Percentiles rank a stretch among this genome's conserved stretches.
phyloP scores from a whole-genome alignment of 1,284 basidiomycete genomes.

The Termitomyces sp. region DNA sequence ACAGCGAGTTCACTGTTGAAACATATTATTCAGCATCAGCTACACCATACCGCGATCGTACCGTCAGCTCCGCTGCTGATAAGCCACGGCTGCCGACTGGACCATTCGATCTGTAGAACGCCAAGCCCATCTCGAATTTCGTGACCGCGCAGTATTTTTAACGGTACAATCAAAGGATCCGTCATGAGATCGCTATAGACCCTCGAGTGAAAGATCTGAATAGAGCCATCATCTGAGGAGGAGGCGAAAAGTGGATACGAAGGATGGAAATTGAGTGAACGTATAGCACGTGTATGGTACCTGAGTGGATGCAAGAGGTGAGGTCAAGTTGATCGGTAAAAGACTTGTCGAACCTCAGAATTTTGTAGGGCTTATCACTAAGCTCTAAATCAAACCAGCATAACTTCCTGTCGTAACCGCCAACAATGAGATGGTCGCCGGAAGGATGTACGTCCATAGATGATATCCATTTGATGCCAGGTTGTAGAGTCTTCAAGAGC shows the following conservation, averaged over 20 bases:
- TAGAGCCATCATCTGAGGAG: conserved; percentile 93
- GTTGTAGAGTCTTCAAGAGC: conserved; percentile 86
- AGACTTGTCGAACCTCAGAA: conserved; percentile 61
- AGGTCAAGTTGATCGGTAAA: conserved; percentile 4
- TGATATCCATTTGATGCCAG: conserved; percentile 96
- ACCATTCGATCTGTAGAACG: conserved; percentile 90
- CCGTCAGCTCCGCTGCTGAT: conserved; percentile 94
- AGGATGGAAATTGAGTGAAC: conserved; percentile 90
- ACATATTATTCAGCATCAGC: conserved; percentile 30
- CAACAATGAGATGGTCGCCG: conserved; percentile 95
- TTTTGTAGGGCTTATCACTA: conserved; percentile 93
- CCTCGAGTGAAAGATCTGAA: conserved; percentile 95
- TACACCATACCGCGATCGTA: conserved; percentile 83
- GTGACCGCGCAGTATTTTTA: conserved; percentile 95
- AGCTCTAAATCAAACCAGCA: conserved; percentile 99
- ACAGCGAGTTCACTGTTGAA: conserved; percentile 1
- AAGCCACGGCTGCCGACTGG: conserved; percentile 88
- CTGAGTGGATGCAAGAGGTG: conserved; percentile 34
- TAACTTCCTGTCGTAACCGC: conserved; percentile 94
- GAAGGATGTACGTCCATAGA: conserved; percentile 94
- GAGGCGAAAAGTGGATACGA: conserved; percentile 94
- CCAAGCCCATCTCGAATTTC: conserved; percentile 81
- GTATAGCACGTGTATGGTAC: conserved; percentile 91
- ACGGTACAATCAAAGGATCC: conserved; percentile 93
- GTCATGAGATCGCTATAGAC: conserved; percentile 94